Percentiles rank a stretch among this genome's conserved stretches.
Evolutionary conservation across 2,329 filamentous ascomycete species (phyloP).

Genomic region (Aspergillus arachidicola): DNA sequence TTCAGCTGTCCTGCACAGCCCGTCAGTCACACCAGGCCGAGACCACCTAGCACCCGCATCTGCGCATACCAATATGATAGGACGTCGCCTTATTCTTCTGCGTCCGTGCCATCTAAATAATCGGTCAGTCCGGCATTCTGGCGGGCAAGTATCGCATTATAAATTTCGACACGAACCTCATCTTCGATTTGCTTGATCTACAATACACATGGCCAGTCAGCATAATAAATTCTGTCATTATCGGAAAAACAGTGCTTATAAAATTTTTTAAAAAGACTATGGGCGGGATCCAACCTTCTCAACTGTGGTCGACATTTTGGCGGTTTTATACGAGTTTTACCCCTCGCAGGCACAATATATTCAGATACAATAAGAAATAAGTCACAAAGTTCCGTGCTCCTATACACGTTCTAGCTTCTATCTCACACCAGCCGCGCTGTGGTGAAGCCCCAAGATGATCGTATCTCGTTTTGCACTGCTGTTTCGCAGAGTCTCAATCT

Average conservation of each 20-base stretch:
- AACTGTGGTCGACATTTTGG: conserved; percentile 91
- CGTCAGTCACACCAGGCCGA: conserved; percentile 25
- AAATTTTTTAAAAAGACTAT: conserved; percentile 10
- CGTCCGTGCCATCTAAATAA: conserved; percentile 80
- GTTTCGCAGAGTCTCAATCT: conserved; percentile 20
- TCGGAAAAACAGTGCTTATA: not conserved
- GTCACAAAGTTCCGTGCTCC: conserved; percentile 5
- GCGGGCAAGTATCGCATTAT: conserved; percentile 2
- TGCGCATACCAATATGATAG: conserved; percentile 73
- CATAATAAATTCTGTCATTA: conserved; percentile 12
- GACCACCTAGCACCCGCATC: not conserved
- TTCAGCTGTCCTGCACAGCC: conserved; percentile 72
- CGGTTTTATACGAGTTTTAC: conserved; percentile 27
- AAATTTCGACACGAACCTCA: conserved; percentile 65
- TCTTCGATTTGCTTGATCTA: conserved; percentile 96
- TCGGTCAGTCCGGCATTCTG: conserved; percentile 16
- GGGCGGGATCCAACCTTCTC: conserved; percentile 71
- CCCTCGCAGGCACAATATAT: conserved; percentile 21
- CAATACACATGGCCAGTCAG: conserved; percentile 36
- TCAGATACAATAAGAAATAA: conserved; percentile 10
- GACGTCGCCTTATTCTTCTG: conserved; percentile 98
- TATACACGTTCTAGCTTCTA: conserved; percentile 1
- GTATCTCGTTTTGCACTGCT: conserved; percentile 1
- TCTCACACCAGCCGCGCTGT: conserved; percentile 10
- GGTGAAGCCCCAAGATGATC: conserved; percentile 14